Conservation (phyloP, 306 rosid species). For the Fragaria iinumae region DNA sequence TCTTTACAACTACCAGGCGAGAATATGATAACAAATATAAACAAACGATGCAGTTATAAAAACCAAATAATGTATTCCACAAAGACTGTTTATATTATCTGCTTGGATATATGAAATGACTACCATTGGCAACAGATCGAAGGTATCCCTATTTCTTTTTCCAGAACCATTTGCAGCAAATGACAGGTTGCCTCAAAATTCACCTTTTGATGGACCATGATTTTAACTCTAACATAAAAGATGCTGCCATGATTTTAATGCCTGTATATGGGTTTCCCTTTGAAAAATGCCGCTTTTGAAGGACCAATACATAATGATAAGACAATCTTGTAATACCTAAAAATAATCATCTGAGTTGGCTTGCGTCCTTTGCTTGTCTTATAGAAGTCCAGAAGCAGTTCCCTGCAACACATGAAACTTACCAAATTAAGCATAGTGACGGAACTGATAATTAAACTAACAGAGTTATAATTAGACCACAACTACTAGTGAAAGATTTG, state of each 20-base stretch:
- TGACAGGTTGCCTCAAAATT: background rate
- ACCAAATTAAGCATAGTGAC: constrained; percentile 7
- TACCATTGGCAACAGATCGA: background rate
- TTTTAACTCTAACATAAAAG: background rate
- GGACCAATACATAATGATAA: background rate
- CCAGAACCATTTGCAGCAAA: background rate
- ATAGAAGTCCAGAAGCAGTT: constrained; percentile 83
- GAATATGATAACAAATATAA: background rate
- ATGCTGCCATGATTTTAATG: background rate
- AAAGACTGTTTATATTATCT: background rate
- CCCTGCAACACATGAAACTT: constrained; percentile 52
- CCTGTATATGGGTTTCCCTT: background rate
- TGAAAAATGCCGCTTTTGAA: background rate
- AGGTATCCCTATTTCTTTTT: background rate
- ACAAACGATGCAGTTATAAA: background rate
- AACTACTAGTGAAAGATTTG: background rate
- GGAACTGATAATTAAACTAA: constrained; percentile 15
- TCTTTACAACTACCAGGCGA: constrained; percentile 8
- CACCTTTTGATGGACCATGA: background rate
- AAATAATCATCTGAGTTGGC: constrained; percentile 78
- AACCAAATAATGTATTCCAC: background rate
- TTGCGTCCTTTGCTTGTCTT: constrained; percentile 53
- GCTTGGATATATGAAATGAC: background rate
- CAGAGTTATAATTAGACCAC: background rate
- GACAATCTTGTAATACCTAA: constrained; percentile 58